Percentiles rank a stretch among this genome's conserved stretches.
phyloP scores from a whole-genome alignment of 1,284 basidiomycete genomes.

The Inonotus hispidus region DNA sequence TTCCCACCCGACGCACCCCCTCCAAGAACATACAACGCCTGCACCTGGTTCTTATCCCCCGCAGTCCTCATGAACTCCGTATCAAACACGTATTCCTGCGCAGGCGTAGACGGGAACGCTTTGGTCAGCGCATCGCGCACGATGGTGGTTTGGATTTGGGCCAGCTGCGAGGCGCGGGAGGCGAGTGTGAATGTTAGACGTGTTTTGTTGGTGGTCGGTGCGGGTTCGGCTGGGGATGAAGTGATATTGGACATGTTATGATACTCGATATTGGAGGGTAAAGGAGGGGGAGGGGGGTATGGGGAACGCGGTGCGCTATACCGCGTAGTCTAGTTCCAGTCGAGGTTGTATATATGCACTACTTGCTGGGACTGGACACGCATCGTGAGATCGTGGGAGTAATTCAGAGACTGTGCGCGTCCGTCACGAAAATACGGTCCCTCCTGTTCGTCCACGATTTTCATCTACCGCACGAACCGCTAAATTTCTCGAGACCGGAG shows the following conservation, averaged over 20 bases:
- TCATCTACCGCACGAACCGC: not conserved
- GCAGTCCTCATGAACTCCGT: constrained; percentile 86
- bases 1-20: constrained; percentile 46
- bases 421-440: not conserved
- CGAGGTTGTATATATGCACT: not conserved
- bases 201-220: not conserved
- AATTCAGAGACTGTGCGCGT: not conserved
- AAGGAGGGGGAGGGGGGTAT: not conserved
- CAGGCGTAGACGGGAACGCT: constrained; percentile 35
- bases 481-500: too few species aligned
- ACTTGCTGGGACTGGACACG: too few species aligned
- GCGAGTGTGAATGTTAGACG: constrained; percentile 57
- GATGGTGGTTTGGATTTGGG: constrained; percentile 80
- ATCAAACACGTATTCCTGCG: constrained; percentile 39
- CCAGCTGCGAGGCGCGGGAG: constrained; percentile 81
- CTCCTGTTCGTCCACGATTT: constrained; percentile 3
- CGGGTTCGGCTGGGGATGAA: not conserved
- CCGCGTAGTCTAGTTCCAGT: not conserved
- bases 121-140: constrained; percentile 56
- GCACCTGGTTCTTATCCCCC: constrained; percentile 88
- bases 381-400: not conserved
- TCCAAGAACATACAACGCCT: constrained; percentile 74
- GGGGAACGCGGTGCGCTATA: not conserved
- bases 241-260: not conserved
- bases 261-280: not conserved